Percentiles rank a stretch among this genome's conserved stretches.
Evolutionary conservation across 352 stramenopile genomes (phyloP).

Genomic region (Phytophthora ramorum): DNA sequence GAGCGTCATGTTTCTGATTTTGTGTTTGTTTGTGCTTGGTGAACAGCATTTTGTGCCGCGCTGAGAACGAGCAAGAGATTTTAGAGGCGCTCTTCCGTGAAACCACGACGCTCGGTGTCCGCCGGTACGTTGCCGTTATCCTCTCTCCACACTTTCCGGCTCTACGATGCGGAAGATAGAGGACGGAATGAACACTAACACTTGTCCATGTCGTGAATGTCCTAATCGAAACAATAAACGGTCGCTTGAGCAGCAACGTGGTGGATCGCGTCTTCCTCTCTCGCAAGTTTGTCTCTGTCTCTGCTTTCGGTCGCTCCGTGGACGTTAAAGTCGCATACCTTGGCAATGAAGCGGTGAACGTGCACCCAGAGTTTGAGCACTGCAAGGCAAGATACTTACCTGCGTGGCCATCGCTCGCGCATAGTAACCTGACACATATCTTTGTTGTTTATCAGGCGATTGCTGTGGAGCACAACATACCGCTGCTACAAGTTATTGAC

Average conservation of each 20-base stretch:
- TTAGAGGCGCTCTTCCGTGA: slow-evolving; percentile 77
- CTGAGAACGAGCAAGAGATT: slow-evolving; percentile 61
- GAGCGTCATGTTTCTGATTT: neutral
- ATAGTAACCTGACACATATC: neutral
- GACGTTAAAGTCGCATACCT: slow-evolving; percentile 70
- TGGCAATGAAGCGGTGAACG: slow-evolving; percentile 61
- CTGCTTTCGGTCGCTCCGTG: slow-evolving; percentile 52
- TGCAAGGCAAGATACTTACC: slow-evolving; percentile 62
- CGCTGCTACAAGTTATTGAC: slow-evolving; percentile 67
- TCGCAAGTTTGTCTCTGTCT: slow-evolving; percentile 58
- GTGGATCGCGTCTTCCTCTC: slow-evolving; percentile 67
- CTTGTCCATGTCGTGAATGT: slow-evolving; percentile 1
- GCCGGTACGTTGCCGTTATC: slow-evolving; percentile 53
- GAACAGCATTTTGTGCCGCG: slow-evolving; percentile 76
- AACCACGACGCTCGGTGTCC: slow-evolving; percentile 91
- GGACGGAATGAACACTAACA: slow-evolving; percentile 17
- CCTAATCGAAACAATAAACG: slow-evolving; percentile 30
- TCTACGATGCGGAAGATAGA: neutral
- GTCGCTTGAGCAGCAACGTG: slow-evolving; percentile 44
- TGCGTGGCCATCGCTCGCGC: neutral
- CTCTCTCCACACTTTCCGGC: neutral
- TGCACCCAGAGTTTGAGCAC: slow-evolving; percentile 86
- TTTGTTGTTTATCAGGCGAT: slow-evolving; percentile 38
- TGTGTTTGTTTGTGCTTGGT: neutral
- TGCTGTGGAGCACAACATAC: slow-evolving; percentile 42